A percentile compares a stretch with the other conserved stretches of the same genome.
These are phyloP conservation scores for Colletotrichum neosansevieriae DNA, from an alignment of 2,329 filamentous ascomycete species.

Conservation along the genomic window DNA sequence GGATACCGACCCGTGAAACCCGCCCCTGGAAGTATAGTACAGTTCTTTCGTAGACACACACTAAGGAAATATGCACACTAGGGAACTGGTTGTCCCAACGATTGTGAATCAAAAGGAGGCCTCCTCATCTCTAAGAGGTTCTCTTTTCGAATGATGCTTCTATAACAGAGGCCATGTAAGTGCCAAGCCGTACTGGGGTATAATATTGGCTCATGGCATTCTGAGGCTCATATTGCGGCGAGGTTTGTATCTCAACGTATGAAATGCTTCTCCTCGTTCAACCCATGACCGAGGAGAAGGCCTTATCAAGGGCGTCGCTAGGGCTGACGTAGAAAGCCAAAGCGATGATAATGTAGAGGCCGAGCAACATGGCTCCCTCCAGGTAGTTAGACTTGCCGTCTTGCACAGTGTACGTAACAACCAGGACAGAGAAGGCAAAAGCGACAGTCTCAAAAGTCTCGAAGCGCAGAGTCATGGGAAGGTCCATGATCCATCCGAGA, in stretches of 20 bases:
- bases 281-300: constrained; percentile 28
- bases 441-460: constrained; percentile 84
- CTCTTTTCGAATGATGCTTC: not conserved
- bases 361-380: constrained; percentile 77
- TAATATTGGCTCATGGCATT: too few relatives aligned
- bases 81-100: not conserved
- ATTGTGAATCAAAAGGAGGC: constrained; percentile 4
- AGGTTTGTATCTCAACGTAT: constrained; percentile 1
- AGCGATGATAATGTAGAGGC: constrained; percentile 70
- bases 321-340: constrained; percentile 71
- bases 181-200: not conserved
- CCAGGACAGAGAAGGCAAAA: constrained; percentile 80
- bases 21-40: constrained; percentile 32
- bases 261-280: constrained; percentile 3
- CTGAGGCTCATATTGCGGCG: too few relatives aligned
- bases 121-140: not conserved
- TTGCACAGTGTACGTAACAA: constrained; percentile 81
- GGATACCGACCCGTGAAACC: not conserved
- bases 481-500: constrained; percentile 80
- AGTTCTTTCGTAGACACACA: constrained; percentile 21
- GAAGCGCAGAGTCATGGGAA: constrained; percentile 83
- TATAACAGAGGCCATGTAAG: not conserved
- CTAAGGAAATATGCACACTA: constrained; percentile 36
- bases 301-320: constrained; percentile 59
- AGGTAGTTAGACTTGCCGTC: constrained; percentile 89